A percentile compares a stretch with the other conserved stretches of the same genome.
phyloP scores from a whole-genome alignment of 306 rosid species.

The Biancaea sappan region DNA sequence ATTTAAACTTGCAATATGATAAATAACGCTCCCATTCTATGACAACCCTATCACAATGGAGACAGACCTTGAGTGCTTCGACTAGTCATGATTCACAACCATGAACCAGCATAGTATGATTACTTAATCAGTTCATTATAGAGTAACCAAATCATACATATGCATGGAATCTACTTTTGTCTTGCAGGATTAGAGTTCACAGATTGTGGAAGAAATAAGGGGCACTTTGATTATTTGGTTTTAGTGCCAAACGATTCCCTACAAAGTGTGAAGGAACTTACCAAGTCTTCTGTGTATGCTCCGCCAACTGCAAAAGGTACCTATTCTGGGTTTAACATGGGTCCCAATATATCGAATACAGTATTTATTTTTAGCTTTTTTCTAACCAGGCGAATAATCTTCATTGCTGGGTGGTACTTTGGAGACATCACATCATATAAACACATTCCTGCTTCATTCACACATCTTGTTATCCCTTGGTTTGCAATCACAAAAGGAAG shows the following conservation, averaged over 20 bases:
- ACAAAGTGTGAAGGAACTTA: slow-evolving; percentile 1
- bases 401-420: slow-evolving; percentile 68
- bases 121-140: neutral
- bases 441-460: slow-evolving; percentile 60
- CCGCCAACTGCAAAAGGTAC: slow-evolving; percentile 70
- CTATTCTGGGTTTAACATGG: slow-evolving; percentile 68
- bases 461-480: slow-evolving; percentile 54
- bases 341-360: slow-evolving; percentile 63
- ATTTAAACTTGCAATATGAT: too few relatives aligned
- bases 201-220: neutral
- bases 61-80: neutral
- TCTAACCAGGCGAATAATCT: slow-evolving; percentile 54
- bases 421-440: slow-evolving; percentile 76
- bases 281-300: slow-evolving; percentile 56
- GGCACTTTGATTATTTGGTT: neutral
- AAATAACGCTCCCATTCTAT: neutral
- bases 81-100: neutral
- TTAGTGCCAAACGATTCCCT: neutral
- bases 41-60: neutral
- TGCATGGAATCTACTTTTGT: neutral
- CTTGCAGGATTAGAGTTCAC: neutral
- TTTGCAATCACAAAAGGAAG: slow-evolving; percentile 3
- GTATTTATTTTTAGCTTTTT: slow-evolving; percentile 64
- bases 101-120: too few relatives aligned
- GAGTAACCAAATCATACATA: neutral